Percentiles rank a stretch among this genome's conserved stretches.
phyloP scores from a whole-genome alignment of 176 grass and related monocot species.

The Coix lacrymajobi region DNA sequence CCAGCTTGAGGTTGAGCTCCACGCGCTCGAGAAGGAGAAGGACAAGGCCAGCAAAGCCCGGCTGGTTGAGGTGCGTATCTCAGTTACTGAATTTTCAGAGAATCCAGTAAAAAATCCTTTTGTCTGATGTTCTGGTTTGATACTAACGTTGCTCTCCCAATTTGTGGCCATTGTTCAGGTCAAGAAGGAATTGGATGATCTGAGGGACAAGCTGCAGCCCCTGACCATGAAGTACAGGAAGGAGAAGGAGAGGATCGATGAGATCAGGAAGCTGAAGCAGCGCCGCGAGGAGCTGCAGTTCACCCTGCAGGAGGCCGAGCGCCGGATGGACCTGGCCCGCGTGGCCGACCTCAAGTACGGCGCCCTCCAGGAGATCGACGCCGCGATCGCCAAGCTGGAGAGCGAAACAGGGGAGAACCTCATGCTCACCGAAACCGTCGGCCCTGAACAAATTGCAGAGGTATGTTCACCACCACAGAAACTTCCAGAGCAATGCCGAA shows the following conservation, averaged over 20 bases:
- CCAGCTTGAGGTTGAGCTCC: constrained; percentile 42
- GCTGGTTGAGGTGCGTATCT: constrained; percentile 34
- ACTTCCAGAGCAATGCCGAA: neutral
- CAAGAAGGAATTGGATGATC: constrained; percentile 55
- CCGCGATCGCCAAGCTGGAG: constrained; percentile 47
- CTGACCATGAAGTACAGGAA: constrained; percentile 44
- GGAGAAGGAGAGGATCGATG: constrained; percentile 58
- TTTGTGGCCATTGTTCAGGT: constrained; percentile 33
- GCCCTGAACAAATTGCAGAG: constrained; percentile 72
- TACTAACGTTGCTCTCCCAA: neutral
- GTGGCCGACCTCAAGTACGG: constrained; percentile 59
- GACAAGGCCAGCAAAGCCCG: constrained; percentile 52
- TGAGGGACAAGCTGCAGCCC: constrained; percentile 56
- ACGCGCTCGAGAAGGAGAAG: constrained; percentile 48
- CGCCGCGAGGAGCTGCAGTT: constrained; percentile 49
- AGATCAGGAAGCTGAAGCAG: constrained; percentile 60
- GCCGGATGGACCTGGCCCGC: constrained; percentile 57
- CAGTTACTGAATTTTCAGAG: neutral
- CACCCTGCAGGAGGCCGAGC: constrained; percentile 46
- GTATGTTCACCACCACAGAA: neutral
- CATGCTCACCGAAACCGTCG: constrained; percentile 50
- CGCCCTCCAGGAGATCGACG: constrained; percentile 48
- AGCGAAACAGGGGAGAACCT: constrained; percentile 55
- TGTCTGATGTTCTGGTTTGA: neutral
- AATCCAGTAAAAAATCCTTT: neutral